Evolutionary conservation across 495 filamentous ascomycete genomes (phyloP), one percentile per base, ranked within the genome.

Genomic region (Hypoxylon rickii): DNA sequence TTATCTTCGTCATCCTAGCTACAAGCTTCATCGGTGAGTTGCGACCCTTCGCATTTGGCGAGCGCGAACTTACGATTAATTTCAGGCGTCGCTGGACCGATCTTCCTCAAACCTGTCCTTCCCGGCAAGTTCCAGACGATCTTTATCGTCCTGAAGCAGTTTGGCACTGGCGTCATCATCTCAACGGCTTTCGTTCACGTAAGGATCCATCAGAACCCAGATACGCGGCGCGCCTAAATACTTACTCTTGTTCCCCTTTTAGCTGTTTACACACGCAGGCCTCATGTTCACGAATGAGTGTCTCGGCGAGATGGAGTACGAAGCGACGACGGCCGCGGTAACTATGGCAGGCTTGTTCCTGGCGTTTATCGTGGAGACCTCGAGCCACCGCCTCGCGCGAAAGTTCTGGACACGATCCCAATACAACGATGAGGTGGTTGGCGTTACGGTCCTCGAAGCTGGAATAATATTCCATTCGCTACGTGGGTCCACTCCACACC

Each of bases 391-490:
- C 0, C 60, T 84, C 32, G 69, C 83, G 8, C 64, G 58, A 64
- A 60, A 55, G 36, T 68, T 64, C 61, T 62, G 53, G 31, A 2
- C 40, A 10, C 40, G 13, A 5, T 54, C 44, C 22, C 32, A 32
- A 11, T 38, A 64, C 21, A 50, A 51, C 7, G 47, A 67, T 33
- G 77, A 82, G 49, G 77, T 83, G 46, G 70, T 88, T 32, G 80
- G 78, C 26, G 81, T 88, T 7, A 40, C 78, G 11, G 82, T 89
- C 15, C 80, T 89, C 61, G 86, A 89, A 71, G 76, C 79, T 3
- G 86, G 86, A n/a, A 79, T 89, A 26, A 76, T 89, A 51, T 89
- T 89, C 68, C 86, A 89, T 71, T 87, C 84, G 1, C 77, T 89
- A 15, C 62, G 80, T 82, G 69, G 68, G 73, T 65, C 17, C 18